These are phyloP conservation scores for Diaporthe batatas DNA, from an alignment of 2,329 filamentous ascomycete species.

Conservation along the genomic window DNA sequence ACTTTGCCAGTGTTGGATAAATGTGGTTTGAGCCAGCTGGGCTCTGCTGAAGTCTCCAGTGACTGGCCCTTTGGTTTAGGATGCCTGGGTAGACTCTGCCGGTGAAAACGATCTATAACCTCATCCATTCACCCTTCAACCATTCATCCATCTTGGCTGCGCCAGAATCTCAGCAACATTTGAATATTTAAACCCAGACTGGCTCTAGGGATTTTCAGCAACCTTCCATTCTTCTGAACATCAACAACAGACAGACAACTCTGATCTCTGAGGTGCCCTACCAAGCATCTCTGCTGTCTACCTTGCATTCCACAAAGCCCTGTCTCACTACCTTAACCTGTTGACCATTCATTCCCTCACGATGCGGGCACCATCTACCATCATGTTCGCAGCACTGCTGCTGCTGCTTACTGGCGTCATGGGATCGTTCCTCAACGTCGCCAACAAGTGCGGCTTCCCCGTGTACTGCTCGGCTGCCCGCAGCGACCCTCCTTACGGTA, in stretches of 20 bases:
- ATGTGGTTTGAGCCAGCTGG: not conserved
- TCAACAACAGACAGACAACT: not conserved
- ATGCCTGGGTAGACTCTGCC: not conserved
- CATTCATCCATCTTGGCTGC: too few species aligned
- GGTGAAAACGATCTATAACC: not conserved
- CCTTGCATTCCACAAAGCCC: not conserved
- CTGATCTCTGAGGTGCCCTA: not conserved
- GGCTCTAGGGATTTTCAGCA: not conserved
- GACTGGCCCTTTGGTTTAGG: too few species aligned
- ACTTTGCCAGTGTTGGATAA: not conserved
- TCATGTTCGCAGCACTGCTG: not conserved
- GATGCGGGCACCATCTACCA: not conserved
- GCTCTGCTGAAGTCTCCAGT: too few species aligned
- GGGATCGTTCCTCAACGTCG: conserved; percentile 19
- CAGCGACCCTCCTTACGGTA: not conserved
- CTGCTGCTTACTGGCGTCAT: not conserved
- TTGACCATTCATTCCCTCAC: too few species aligned
- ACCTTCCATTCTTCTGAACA: too few species aligned
- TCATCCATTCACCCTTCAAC: not conserved
- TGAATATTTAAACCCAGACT: not conserved
- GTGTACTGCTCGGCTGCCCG: conserved; percentile 18
- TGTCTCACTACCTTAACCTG: not conserved
- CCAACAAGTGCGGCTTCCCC: conserved; percentile 8
- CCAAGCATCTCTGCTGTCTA: not conserved
- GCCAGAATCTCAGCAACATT: not conserved